Evolutionary conservation across 805 yeast genomes (phyloP), one percentile per base, ranked within the genome.

Genomic region (Nakazawaea siamensis): DNA sequence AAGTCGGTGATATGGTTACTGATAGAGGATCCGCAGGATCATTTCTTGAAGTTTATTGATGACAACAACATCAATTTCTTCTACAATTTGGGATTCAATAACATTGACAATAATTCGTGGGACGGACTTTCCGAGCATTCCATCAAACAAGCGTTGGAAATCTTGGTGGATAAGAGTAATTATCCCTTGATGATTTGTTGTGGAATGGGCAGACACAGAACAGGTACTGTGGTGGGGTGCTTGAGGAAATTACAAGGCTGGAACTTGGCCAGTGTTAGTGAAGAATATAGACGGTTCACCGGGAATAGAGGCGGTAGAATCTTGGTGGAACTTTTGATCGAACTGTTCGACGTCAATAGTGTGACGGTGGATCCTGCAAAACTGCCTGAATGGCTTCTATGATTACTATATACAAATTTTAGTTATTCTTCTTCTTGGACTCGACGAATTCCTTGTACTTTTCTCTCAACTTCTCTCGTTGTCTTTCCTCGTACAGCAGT

Each of bases 141-240:
- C 16, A 86, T 90, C 35, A 72, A 74, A 18, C 77, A 76, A 41
- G 94, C 96, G 1, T 59, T 90, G 42, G 81, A 79, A 42, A 67
- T 86, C 23, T 81, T 90, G 14, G 73, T 79, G 29, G 72, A 84
- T 47, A 70, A 69, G 43, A 68, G 73, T n/a, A 75, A 77, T 52
- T 84, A 85, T 49, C 97, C 98, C 0, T 49, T 92, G 42, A 61
- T 92, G 33, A 88, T 88, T 4, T 92, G 97, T 55, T 92, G 97
- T 49, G 96, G 97, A 11, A 92, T 92, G 98, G 98, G 98, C 0
- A 66, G 98, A 46, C 98, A 90, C 56, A 68, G 98, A 44, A 88
- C 97, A 0, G 98, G 98, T 1, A 88, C 97, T 0, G 95, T 92
- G 3, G 76, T 92, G 40, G 98, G 98, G 1, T 90, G 98, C 55